These are phyloP conservation scores for Candida alai DNA, from an alignment of 805 yeast species.

Conservation along the genomic window DNA sequence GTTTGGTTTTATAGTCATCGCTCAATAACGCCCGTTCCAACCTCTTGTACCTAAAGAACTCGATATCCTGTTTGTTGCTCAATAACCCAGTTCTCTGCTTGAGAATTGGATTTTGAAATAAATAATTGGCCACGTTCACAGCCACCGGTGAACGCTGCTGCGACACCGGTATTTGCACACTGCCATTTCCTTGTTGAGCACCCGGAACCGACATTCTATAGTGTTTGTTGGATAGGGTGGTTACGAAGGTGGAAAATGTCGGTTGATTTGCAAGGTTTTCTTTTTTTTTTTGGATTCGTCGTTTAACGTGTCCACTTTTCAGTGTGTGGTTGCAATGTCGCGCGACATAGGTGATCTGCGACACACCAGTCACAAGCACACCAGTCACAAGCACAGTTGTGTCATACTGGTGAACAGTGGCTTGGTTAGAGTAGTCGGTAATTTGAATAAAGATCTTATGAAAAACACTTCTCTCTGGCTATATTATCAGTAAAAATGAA, in stretches of 20 bases:
- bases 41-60: slow-evolving; percentile 85
- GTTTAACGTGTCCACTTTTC: slow-evolving; percentile 3
- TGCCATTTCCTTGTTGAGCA: slow-evolving; percentile 7
- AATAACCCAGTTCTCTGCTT: slow-evolving; percentile 82
- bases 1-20: slow-evolving; percentile 60
- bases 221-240: not conserved
- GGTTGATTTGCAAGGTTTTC: not conserved
- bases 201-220: slow-evolving; percentile 4
- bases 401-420: too few relatives aligned
- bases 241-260: too few relatives aligned
- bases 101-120: slow-evolving; percentile 61
- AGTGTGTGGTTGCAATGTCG: too few relatives aligned
- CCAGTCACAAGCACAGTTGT: too few relatives aligned
- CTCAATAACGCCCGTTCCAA: slow-evolving; percentile 73
- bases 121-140: slow-evolving; percentile 63
- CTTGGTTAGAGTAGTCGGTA: too few relatives aligned
- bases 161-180: slow-evolving; percentile 13
- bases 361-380: too few relatives aligned
- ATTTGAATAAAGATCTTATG: too few relatives aligned
- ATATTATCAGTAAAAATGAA: too few relatives aligned
- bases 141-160: slow-evolving; percentile 47
- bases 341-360: too few relatives aligned
- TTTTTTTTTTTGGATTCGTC: not conserved
- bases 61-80: slow-evolving; percentile 62
- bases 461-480: too few relatives aligned